Conservation (phyloP, 163 green algal species). For the Smithsoniella earleae region DNA sequence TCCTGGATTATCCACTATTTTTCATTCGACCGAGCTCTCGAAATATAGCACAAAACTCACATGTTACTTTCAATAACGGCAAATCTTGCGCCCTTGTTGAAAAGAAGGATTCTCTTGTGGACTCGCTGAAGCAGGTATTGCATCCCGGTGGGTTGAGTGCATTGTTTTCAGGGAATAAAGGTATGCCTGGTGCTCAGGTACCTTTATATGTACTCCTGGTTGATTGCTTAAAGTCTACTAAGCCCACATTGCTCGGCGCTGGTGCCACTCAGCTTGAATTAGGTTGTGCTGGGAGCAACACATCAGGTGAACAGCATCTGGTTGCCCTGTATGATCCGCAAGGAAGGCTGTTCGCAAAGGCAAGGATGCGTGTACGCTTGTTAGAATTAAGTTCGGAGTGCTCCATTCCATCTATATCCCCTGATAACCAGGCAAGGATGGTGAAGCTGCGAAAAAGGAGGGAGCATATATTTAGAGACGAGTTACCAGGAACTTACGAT, state of each 20-base stretch:
- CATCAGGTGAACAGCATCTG: conserved; percentile 17
- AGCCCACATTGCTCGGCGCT: neutral
- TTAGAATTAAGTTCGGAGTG: no score
- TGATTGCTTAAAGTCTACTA: neutral
- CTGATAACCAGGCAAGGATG: no score
- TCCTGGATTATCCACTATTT: conserved; percentile 16
- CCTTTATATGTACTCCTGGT: conserved; percentile 6
- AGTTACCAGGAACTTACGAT: no score
- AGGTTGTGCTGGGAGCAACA: conserved; percentile 2
- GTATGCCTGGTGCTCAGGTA: neutral
- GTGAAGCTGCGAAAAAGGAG: no score
- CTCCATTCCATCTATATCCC: no score
- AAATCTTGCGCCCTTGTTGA: conserved; percentile 2
- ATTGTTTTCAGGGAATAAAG: no score
- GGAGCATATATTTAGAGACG: no score
- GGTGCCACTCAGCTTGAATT: neutral
- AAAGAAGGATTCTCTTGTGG: no score
- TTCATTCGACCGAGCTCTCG: conserved; percentile 13
- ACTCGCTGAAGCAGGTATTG: no score
- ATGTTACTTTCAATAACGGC: neutral
- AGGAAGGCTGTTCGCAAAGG: neutral
- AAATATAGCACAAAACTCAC: no score
- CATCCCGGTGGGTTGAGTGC: no score
- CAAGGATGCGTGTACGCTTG: neutral
- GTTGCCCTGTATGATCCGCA: conserved; percentile 3